Conservation (phyloP, 1,139 yeast genomes). For the Scheffersomyces cryptocercus region DNA sequence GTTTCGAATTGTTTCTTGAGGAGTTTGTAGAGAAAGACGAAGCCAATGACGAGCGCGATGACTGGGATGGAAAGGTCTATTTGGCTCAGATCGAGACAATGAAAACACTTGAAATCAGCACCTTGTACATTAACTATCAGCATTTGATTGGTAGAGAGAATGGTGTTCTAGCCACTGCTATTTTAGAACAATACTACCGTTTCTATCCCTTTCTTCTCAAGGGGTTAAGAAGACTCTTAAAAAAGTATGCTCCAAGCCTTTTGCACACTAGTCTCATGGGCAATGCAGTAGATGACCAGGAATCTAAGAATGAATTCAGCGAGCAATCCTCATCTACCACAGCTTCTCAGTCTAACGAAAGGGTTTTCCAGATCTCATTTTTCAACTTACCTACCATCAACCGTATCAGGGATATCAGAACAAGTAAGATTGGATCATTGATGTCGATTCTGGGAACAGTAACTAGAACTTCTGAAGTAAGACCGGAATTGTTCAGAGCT, state of each 20-base stretch:
- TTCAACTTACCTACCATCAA: slow-evolving; percentile 82
- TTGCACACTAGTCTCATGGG: slow-evolving; percentile 50
- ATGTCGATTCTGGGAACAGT: slow-evolving; percentile 93
- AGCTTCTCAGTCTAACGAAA: slow-evolving; percentile 50
- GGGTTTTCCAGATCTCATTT: slow-evolving; percentile 86
- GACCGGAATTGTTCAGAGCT: slow-evolving; percentile 90
- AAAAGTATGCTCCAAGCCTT: slow-evolving; percentile 73
- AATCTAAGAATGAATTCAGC: slow-evolving; percentile 1
- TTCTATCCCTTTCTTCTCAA: slow-evolving; percentile 81
- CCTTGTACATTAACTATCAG: slow-evolving; percentile 82
- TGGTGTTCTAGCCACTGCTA: slow-evolving; percentile 88
- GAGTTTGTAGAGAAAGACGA: slow-evolving; percentile 50
- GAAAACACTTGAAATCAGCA: slow-evolving; percentile 72
- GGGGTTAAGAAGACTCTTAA: slow-evolving; percentile 74
- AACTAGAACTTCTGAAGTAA: slow-evolving; percentile 93
- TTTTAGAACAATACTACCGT: slow-evolving; percentile 87
- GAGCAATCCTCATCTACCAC: slow-evolving; percentile 16
- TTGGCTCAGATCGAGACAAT: slow-evolving; percentile 80
- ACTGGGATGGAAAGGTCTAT: slow-evolving; percentile 61
- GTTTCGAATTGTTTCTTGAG: slow-evolving; percentile 79
- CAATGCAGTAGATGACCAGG: slow-evolving; percentile 19
- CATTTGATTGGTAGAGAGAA: slow-evolving; percentile 76
- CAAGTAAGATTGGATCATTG: slow-evolving; percentile 85
- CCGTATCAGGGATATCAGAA: slow-evolving; percentile 86
- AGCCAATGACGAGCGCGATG: slow-evolving; percentile 33